Evolutionary conservation across 2,329 filamentous ascomycete species (phyloP).

Genomic region (Chrysosporium keratinophilum): DNA sequence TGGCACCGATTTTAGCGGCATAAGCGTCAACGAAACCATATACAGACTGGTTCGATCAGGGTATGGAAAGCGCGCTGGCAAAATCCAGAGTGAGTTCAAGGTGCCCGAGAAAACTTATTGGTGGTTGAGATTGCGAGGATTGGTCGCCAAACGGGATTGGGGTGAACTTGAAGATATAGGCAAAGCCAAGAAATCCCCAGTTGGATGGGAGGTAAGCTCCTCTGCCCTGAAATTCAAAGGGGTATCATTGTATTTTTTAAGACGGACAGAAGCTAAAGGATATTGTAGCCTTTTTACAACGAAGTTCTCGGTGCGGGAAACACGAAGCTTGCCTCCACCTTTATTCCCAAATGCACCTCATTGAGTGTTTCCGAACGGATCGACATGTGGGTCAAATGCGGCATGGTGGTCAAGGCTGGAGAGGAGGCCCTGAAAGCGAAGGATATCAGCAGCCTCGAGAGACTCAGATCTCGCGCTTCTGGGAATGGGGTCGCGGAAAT

Average conservation of each 20-base stretch:
- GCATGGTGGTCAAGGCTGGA: slow-evolving; percentile 74
- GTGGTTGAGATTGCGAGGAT: slow-evolving; percentile 75
- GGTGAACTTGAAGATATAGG: slow-evolving; percentile 78
- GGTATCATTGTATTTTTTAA: not conserved
- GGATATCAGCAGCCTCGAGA: slow-evolving; percentile 64
- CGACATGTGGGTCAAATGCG: slow-evolving; percentile 94
- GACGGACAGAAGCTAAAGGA: slow-evolving; percentile 10
- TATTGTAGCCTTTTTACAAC: slow-evolving; percentile 74
- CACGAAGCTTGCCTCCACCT: slow-evolving; percentile 68
- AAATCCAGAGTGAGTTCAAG: slow-evolving; percentile 84
- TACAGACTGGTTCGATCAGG: slow-evolving; percentile 76
- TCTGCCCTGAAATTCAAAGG: not conserved
- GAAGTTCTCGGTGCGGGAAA: slow-evolving; percentile 82
- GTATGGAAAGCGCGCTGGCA: slow-evolving; percentile 74
- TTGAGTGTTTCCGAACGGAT: slow-evolving; percentile 60
- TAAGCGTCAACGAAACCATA: slow-evolving; percentile 84
- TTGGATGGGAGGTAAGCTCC: slow-evolving; percentile 79
- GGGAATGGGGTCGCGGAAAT: slow-evolving; percentile 64
- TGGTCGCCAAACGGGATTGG: slow-evolving; percentile 87
- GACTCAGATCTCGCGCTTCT: slow-evolving; percentile 62
- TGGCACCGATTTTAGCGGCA: slow-evolving; percentile 59
- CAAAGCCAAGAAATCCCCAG: slow-evolving; percentile 67
- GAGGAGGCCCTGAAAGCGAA: slow-evolving; percentile 81
- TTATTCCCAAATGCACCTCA: slow-evolving; percentile 76
- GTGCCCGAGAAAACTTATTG: slow-evolving; percentile 81